Evolutionary conservation across 148 eudicot species (phyloP), one percentile per base, ranked within the genome.

Genomic region (Fagopyrum tataricum): DNA sequence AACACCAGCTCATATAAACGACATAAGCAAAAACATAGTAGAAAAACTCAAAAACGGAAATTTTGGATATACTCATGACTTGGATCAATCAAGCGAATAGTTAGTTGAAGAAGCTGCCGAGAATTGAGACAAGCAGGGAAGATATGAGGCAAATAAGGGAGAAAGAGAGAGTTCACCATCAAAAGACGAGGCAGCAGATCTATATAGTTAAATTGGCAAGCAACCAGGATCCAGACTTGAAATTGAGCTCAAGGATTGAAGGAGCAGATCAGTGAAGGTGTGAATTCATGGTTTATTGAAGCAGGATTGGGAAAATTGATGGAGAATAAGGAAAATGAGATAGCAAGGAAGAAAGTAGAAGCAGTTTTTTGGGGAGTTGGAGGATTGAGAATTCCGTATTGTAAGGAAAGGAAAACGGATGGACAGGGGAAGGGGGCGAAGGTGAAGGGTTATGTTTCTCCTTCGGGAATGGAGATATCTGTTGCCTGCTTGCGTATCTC

Each of bases 351-450:
- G 14, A 58, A 4, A 58, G 37, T 58, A 20, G 64, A 21, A 58
- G 64, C 64, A 7, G 39, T 49, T 24, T 23, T 12, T 5, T 23
- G 26, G 23, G 66, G 37, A 59, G 66, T 59, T 23, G 66, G 66
- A 59, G 26, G 37, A 24, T 14, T 59, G 21, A 21, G 23, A 58
- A 2, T 21, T 59, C 66, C 66, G 66, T 10, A 3, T 59, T 59
- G 58, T 59, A 13, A 11, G 66, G 17, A 26, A 4, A 55, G 26
- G 59, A 21, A 24, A 59, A 59, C 66, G 66, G 66, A 59, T 59
- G 66, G 66, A 24, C 15, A 24, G 37, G 66, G 66, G 66, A 24
- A 15, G 12, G 66, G 66, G 66, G 66, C 66, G 15, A 59, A 24
- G 39, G 37, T 31, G 17, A 55, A 17, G 20, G 66, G 40, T 55